Evolutionary conservation across 2,329 filamentous ascomycete genomes (phyloP).

Genomic region (Dothideomycetidae sp.): DNA sequence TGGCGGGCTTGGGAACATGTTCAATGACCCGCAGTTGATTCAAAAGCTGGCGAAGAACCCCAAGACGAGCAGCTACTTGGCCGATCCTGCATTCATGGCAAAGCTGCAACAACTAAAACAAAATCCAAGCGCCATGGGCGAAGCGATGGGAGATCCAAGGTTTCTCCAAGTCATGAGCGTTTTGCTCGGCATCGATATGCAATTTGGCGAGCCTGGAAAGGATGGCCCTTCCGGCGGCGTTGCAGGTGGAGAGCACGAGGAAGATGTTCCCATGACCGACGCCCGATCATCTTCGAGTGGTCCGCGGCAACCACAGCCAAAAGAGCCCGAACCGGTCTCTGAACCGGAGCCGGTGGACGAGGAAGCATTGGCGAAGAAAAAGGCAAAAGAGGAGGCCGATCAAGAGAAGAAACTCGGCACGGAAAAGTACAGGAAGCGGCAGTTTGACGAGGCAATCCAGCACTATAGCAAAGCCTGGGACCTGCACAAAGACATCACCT

Average conservation of each 20-base stretch:
- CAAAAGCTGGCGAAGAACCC: constrained; percentile 88
- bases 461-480: constrained; percentile 97
- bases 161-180: constrained; percentile 93
- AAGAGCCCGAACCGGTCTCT: constrained; percentile 44
- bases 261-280: constrained; percentile 70
- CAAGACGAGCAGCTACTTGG: constrained; percentile 72
- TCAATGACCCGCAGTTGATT: constrained; percentile 80
- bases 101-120: constrained; percentile 71
- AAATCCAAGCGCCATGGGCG: constrained; percentile 65
- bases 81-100: constrained; percentile 74
- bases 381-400: constrained; percentile 84
- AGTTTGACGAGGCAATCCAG: constrained; percentile 86
- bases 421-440: constrained; percentile 93
- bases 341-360: constrained; percentile 62
- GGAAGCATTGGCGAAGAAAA: constrained; percentile 68
- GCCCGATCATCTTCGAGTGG: constrained; percentile 34
- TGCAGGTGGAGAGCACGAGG: constrained; percentile 39
- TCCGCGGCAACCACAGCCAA: constrained; percentile 44
- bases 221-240: constrained; percentile 26
- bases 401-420: constrained; percentile 90
- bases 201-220: constrained; percentile 43
- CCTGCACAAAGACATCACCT: constrained; percentile 86
- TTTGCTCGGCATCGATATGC: constrained; percentile 85
- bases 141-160: constrained; percentile 75
- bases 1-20: constrained; percentile 77